Base-by-base conservation (phyloP, 192 early-diverging fungal genomes). In the Mortierella claussenii region DNA sequence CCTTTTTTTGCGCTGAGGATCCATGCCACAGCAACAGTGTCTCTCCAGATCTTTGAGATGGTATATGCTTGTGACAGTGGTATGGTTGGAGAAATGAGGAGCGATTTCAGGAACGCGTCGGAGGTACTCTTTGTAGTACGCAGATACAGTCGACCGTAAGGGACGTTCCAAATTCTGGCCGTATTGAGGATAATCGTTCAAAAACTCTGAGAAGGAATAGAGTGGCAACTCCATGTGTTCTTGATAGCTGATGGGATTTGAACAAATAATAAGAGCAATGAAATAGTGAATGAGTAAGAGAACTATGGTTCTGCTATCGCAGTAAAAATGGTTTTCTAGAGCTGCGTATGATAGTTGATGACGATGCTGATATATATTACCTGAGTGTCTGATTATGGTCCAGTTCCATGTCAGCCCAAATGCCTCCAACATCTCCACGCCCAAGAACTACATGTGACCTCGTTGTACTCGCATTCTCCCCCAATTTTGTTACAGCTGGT, bases 211-310 rank as follows among this genome's bases (percentile, higher is more conserved):
- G 30, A 76, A 67, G 4, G 73, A 57, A 36, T 76, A 76, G 12
- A 76, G 21, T 3, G 73, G 73, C 34, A 76, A 24, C 13, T 76
- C 73, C 73, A 76, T 76, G 51, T 76, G 73, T 18, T 76, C 73
- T 17, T 66, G 47, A 37, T 76, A 76, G 32, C 73, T 76, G 60
- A 30, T 0, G 12, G n/a, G 8, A 40, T 40, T 10, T 10, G 13
- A 40, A 40, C 7, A 40, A 40, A n/a, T n/a, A n/a, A 10, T 20
- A 28, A 42, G 17, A 47, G 6, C 10, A 28, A 24, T 0, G 48
- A 36, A 55, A 2, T 20, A 20, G 47, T 15, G 27, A 20, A 7
- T 15, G 45, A 46, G 21, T 46, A 46, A 42, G 40, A 8, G 17
- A 11, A 42, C 17, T 42, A 11, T 8, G 17, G 17, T 11, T 42